These are phyloP conservation scores for Scheffersomyces ergatensis DNA, from an alignment of 805 yeast species.

Conservation along the genomic window DNA sequence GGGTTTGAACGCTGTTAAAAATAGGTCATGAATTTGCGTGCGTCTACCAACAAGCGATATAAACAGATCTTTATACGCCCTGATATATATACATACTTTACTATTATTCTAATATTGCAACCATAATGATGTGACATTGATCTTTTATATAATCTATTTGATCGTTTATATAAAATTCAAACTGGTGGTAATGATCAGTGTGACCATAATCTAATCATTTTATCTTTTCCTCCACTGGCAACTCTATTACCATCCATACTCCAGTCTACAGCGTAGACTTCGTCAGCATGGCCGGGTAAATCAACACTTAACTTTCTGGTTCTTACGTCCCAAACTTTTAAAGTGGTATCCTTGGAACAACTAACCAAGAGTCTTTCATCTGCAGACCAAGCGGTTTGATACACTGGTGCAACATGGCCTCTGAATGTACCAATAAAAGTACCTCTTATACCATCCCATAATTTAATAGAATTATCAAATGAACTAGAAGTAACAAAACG, in stretches of 20 bases:
- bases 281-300: conserved; percentile 94
- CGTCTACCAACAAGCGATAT: too few species aligned
- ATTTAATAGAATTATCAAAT: conserved; percentile 89
- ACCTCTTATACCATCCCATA: conserved; percentile 96
- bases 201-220: conserved; percentile 92
- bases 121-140: too few species aligned
- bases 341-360: conserved; percentile 92
- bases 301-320: conserved; percentile 83
- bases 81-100: too few species aligned
- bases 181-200: conserved; percentile 47
- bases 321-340: conserved; percentile 93
- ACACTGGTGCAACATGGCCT: conserved; percentile 97
- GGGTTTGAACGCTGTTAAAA: too few species aligned
- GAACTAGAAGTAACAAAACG: conserved; percentile 87
- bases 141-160: too few species aligned
- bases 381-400: conserved; percentile 97
- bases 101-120: too few species aligned
- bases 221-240: conserved; percentile 98
- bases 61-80: too few species aligned
- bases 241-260: conserved; percentile 91
- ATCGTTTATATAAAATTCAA: too few species aligned
- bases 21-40: too few species aligned
- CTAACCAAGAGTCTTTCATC: conserved; percentile 89
- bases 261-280: conserved; percentile 97
- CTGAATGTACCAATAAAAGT: conserved; percentile 85